Base-by-base conservation (phyloP, 306 rosid genomes). In the Pyrus pyrifolia region DNA sequence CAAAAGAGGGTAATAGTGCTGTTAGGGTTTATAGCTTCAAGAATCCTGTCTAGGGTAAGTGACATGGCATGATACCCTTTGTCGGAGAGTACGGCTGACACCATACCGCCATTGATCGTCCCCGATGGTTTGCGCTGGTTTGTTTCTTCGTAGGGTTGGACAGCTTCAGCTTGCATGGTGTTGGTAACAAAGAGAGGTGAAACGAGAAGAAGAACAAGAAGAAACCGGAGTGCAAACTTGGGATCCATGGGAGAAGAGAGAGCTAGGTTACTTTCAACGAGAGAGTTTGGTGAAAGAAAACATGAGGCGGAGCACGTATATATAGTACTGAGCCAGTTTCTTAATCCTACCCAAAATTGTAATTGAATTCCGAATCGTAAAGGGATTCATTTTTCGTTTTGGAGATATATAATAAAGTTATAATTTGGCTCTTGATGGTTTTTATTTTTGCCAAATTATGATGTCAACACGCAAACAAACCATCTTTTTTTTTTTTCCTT, bases 61-160 rank as follows among this genome's bases (percentile, higher is more conserved):
- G 63, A 21, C 74, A 70, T 70, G 60, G 74, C 74, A 9, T 29
- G 25, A 29, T 49, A 70, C 17, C 74, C 74, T 29, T 51, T 70
- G 74, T 52, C 29, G 19, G 62, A 30, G 25, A 70, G 74, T 18
- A 22, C 8, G 11, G 22, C 12, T 13, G 30, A 51, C 55, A 51
- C 55, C 55, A 51, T 15, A 51, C 55, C 55, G 21, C 6, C 6
- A 21, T 51, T 51, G 21, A 2, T 51, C 21, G 19, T 2, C 55
- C 2, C 21, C 55, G 21, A 51, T 0, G 55, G 55, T 0, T 51
- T 3, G 0, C 2, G 21, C 17, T 51, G 18, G 21, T 51, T 38
- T 4, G n/a, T 15, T 38, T 58, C 27, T 67, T 67, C 52, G 4
- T 40, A 63, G 33, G 40, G 38, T 29, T 29, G 42, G 68, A 15